Evolutionary conservation across 163 green algal genomes (phyloP).

Genomic region (Prototheca wickerhamii): DNA sequence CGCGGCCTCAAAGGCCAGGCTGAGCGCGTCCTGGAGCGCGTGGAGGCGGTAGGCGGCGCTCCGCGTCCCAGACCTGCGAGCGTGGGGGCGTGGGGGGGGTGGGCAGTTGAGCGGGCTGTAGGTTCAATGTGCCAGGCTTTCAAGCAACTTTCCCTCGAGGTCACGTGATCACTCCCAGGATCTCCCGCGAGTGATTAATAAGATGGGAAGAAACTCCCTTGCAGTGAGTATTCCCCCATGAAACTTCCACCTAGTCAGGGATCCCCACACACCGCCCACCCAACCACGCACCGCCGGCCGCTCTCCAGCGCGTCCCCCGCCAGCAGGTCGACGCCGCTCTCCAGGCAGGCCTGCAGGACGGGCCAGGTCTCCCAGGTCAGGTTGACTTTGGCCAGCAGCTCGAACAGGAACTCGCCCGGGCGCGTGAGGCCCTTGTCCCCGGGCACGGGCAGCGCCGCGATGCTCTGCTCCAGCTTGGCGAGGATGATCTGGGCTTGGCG

Average conservation of each 20-base stretch:
- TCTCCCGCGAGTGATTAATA: too few species aligned
- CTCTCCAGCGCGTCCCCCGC: slow-evolving; percentile 17
- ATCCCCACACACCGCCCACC: too few species aligned
- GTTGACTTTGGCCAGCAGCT: slow-evolving; percentile 35
- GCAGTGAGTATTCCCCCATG: too few species aligned
- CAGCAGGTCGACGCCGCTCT: slow-evolving; percentile 24
- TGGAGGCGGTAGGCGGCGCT: slow-evolving; percentile 19
- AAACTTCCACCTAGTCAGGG: too few species aligned
- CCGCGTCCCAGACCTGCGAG: slow-evolving; percentile 11
- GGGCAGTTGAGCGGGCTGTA: too few species aligned
- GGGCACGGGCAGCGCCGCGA: slow-evolving; percentile 22
- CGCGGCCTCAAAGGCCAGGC: slow-evolving; percentile 26
- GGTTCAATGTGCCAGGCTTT: too few species aligned
- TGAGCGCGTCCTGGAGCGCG: slow-evolving; percentile 22
- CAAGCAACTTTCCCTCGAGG: too few species aligned
- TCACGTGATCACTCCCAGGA: too few species aligned
- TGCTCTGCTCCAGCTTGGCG: slow-evolving; percentile 32
- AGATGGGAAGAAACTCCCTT: too few species aligned
- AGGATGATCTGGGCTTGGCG: slow-evolving; percentile 30
- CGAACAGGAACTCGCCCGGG: slow-evolving; percentile 35
- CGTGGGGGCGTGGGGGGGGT: neutral
- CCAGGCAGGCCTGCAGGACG: slow-evolving; percentile 22
- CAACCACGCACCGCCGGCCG: slow-evolving; percentile 14
- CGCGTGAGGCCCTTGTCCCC: slow-evolving; percentile 26
- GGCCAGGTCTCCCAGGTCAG: slow-evolving; percentile 17